Evolutionary conservation across 768 basidiomycete genomes (phyloP), one percentile per base, ranked within the genome.

Genomic region (Boletus sp.): DNA sequence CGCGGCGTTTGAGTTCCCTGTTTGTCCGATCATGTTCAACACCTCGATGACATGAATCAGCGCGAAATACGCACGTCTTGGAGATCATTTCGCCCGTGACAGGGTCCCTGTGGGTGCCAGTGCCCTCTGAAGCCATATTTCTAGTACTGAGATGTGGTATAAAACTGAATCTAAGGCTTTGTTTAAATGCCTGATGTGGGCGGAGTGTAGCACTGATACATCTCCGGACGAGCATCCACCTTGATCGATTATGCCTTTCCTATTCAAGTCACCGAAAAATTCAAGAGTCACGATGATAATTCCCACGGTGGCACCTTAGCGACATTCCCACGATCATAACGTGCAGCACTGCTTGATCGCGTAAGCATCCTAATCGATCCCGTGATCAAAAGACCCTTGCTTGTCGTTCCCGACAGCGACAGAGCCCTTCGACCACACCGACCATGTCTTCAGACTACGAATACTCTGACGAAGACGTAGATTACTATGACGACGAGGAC

Each of bases 61-160:
- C 14, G 33, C 7, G 17, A 50, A 35, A 42, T 18, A 81, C 87
- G 57, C 52, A 96, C 96, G 83, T 82, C 85, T 99, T 99, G 76
- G 94, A 97, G 68, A 99, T 86, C 87, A 97, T 82, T 75, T 98
- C 95, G 36, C 94, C 95, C 0, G 96, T 97, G 60, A 94, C 83
- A 41, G 89, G 89, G 72, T 94, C 91, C 80, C 85, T 86, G 70
- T 81, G 83, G 15, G 62, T 59, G 48, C 35, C 73, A 7, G 70
- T 56, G 17, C 60, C 54, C 37, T 78, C 78, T 39, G 76, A 48
- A 2, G 77, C 72, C 79, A 80, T 80, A 3, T 35, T 72, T 65
- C 65, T 61, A 44, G 54, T 8, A 3, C 0, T 15, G 2, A 56
- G 15, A 7, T 39, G 52, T 54, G 59, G 54, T 64, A 52, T 54